Conservation (phyloP, 2,329 filamentous ascomycete species). For the Boeremia lycopersici region DNA sequence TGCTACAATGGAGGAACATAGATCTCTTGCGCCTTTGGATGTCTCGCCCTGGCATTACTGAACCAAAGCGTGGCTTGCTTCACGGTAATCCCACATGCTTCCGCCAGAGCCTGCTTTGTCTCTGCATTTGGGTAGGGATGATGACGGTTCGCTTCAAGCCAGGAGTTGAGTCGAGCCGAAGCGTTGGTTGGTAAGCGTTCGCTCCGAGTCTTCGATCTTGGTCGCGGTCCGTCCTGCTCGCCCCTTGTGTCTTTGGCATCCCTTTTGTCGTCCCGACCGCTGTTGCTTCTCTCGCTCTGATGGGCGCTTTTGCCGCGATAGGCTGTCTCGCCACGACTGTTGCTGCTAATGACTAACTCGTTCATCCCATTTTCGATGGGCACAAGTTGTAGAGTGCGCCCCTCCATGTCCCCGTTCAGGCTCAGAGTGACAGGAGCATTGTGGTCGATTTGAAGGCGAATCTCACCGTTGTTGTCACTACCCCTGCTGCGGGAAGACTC, state of each 20-base stretch:
- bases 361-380: slow-evolving; percentile 44
- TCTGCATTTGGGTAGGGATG: no score
- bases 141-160: no score
- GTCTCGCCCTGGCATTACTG: no score
- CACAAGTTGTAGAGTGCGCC: slow-evolving; percentile 41
- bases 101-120: no score
- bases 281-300: slow-evolving; percentile 40
- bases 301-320: slow-evolving; percentile 33
- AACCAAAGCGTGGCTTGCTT: no score
- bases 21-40: no score
- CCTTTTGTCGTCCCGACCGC: slow-evolving; percentile 26
- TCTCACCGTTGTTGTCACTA: slow-evolving; percentile 43
- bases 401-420: slow-evolving; percentile 48
- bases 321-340: slow-evolving; percentile 27
- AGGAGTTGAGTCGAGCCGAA: no score
- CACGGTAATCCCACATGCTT: no score
- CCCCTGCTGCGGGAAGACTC: slow-evolving; percentile 35
- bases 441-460: slow-evolving; percentile 44
- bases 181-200: no score
- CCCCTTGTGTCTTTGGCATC: slow-evolving; percentile 34
- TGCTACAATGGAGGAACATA: no score
- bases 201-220: no score
- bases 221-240: slow-evolving; percentile 28
- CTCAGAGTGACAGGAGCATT: slow-evolving; percentile 41
- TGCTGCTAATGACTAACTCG: slow-evolving; percentile 42